Conservation (phyloP, 139 green algal species). For the Tetradesmus obliquus region DNA sequence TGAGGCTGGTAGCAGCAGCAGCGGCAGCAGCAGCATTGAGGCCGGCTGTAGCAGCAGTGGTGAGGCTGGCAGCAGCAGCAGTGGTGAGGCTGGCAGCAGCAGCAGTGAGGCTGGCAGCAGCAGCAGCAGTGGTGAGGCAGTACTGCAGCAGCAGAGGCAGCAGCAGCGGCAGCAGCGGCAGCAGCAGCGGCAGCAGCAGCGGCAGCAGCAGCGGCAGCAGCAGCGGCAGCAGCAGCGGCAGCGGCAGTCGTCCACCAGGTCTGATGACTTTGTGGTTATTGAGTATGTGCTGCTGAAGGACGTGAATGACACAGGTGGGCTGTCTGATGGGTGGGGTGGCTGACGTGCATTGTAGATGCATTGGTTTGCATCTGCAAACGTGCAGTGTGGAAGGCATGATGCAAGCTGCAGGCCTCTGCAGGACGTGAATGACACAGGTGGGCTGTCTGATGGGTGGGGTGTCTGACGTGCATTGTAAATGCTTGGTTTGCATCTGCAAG, state of each 20-base stretch:
- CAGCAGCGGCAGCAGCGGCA: not conserved
- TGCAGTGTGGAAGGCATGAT: too few species aligned
- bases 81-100: not conserved
- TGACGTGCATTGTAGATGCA: too few species aligned
- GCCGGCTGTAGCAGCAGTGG: not conserved
- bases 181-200: not conserved
- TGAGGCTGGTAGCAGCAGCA: not conserved
- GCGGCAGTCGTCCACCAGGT: not conserved
- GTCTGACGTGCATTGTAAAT: too few species aligned
- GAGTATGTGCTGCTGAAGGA: constrained; percentile 92
- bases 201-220: not conserved
- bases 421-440: constrained; percentile 86
- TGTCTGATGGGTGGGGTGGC: too few species aligned
- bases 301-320: constrained; percentile 84
- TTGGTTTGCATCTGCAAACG: too few species aligned
- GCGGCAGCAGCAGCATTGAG: not conserved
- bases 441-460: too few species aligned
- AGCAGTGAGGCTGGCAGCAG: too few species aligned
- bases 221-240: not conserved
- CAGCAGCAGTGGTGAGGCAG: not conserved
- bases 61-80: not conserved
- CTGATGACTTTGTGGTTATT: constrained; percentile 77
- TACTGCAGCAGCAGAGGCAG: not conserved
- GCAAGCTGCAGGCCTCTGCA: too few species aligned
- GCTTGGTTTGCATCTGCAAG: too few species aligned